Conservation (phyloP, 305 asterid species). For the Fraxinus latifolia region DNA sequence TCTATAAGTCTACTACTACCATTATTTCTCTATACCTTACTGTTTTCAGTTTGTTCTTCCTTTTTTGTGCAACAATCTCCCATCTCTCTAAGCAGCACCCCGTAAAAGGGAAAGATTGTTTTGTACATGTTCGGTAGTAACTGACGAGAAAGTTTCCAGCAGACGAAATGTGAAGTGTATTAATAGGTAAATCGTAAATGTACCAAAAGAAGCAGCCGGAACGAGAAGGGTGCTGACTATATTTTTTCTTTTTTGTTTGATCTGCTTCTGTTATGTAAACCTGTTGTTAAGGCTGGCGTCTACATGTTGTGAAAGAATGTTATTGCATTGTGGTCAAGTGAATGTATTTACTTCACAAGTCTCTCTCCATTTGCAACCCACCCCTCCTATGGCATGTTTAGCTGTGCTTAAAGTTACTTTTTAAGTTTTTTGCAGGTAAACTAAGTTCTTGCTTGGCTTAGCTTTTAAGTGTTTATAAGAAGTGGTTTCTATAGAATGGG, state of each 20-base stretch:
- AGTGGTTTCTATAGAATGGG: neutral
- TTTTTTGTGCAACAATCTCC: conserved; percentile 17
- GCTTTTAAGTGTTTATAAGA: neutral
- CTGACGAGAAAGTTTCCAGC: conserved; percentile 37
- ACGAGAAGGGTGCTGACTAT: conserved; percentile 31
- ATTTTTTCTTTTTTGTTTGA: neutral
- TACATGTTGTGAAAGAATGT: conserved; percentile 23
- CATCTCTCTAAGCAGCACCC: conserved; percentile 17
- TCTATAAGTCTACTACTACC: conserved; percentile 22
- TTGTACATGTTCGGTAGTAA: conserved; percentile 49
- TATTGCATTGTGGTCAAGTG: conserved; percentile 13
- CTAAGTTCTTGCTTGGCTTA: neutral
- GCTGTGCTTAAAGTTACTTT: neutral
- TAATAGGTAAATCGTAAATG: conserved; percentile 25
- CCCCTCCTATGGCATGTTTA: neutral
- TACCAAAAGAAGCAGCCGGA: conserved; percentile 30
- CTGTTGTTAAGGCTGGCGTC: neutral
- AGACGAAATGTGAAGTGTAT: conserved; percentile 33
- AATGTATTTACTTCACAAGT: neutral
- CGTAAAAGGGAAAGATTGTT: conserved; percentile 33
- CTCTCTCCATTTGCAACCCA: neutral
- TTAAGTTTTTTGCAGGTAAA: neutral
- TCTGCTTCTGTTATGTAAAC: conserved; percentile 10
- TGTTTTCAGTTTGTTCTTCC: conserved; percentile 18
- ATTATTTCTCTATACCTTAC: conserved; percentile 29